A percentile compares a stretch with the other conserved stretches of the same genome.
Conservation (phyloP, 2,329 filamentous ascomycete species). For the Ophiostoma pallidulum region DNA sequence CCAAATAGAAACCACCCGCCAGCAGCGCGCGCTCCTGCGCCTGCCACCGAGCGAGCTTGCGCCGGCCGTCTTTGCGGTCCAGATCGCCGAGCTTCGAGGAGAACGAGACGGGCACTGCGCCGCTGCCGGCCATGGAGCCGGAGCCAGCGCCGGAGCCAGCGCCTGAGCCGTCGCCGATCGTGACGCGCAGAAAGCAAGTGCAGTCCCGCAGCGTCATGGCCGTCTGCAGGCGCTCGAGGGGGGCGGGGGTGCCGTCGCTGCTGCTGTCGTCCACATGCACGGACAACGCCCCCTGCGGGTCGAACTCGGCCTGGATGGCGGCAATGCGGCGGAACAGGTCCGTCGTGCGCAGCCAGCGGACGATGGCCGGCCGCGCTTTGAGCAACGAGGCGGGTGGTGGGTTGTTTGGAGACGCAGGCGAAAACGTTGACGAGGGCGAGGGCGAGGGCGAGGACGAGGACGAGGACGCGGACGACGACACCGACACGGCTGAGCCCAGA, state of each 20-base stretch:
- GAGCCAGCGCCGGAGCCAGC: neutral
- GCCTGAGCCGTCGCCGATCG: slow-evolving; percentile 37
- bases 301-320: slow-evolving; percentile 25
- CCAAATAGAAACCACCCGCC: slow-evolving; percentile 56
- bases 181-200: slow-evolving; percentile 60
- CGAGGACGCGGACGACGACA: slow-evolving; percentile 19
- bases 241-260: neutral
- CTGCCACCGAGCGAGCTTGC: slow-evolving; percentile 62
- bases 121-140: too few species aligned
- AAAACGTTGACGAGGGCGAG: neutral
- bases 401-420: too few species aligned
- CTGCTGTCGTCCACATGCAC: neutral
- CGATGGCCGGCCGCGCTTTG: slow-evolving; percentile 24
- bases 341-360: slow-evolving; percentile 29
- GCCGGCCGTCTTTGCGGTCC: slow-evolving; percentile 61
- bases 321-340: slow-evolving; percentile 35
- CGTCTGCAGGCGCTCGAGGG: slow-evolving; percentile 45
- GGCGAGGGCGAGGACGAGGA: neutral
- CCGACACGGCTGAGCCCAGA: slow-evolving; percentile 24
- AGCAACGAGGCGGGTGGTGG: neutral
- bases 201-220: slow-evolving; percentile 79
- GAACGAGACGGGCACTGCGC: slow-evolving; percentile 28
- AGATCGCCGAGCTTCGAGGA: slow-evolving; percentile 62
- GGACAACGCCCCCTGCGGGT: slow-evolving; percentile 17
- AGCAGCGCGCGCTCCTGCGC: slow-evolving; percentile 53